A percentile compares a stretch with the other conserved stretches of the same genome.
Evolutionary conservation across 805 yeast species (phyloP).

Genomic region (Pichia gijzeniarum): DNA sequence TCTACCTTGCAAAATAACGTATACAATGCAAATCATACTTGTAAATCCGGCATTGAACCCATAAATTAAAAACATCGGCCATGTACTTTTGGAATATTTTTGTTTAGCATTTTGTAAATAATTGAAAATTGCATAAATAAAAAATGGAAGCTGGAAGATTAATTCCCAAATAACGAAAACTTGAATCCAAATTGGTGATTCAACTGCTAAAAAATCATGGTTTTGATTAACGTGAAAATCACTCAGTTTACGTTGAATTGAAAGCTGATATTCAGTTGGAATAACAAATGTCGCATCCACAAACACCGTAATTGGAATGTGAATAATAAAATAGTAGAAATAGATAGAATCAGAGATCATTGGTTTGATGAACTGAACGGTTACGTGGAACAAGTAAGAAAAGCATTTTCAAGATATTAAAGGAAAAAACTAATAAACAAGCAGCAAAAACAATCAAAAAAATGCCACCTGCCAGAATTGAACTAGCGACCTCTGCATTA

Average conservation of each 20-base stretch:
- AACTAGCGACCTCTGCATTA: constrained; percentile 96
- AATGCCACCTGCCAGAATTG: constrained; percentile 81
- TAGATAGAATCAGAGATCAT: constrained; percentile 21
- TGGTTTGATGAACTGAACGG: no score
- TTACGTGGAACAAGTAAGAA: no score
- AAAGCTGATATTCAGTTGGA: constrained; percentile 43
- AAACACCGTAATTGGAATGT: constrained; percentile 67
- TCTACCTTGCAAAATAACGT: constrained; percentile 30
- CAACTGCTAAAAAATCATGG: constrained; percentile 60
- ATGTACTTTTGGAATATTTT: constrained; percentile 19
- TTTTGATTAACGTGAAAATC: constrained; percentile 56
- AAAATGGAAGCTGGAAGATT: constrained; percentile 73
- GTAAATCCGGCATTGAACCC: constrained; percentile 82
- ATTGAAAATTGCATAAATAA: constrained; percentile 40
- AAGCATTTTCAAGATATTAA: not conserved
- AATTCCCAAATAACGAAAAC: constrained; percentile 69
- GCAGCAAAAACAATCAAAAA: constrained; percentile 21
- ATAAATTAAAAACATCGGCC: constrained; percentile 45
- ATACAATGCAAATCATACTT: constrained; percentile 64
- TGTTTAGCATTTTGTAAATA: constrained; percentile 15
- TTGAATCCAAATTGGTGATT: constrained; percentile 58
- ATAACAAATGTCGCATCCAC: constrained; percentile 71
- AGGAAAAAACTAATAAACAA: not conserved
- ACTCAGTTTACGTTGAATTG: constrained; percentile 43
- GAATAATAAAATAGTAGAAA: constrained; percentile 39